Evolutionary conservation across 75 land plant species (phyloP).

Genomic region (Cryptomeria japonica): DNA sequence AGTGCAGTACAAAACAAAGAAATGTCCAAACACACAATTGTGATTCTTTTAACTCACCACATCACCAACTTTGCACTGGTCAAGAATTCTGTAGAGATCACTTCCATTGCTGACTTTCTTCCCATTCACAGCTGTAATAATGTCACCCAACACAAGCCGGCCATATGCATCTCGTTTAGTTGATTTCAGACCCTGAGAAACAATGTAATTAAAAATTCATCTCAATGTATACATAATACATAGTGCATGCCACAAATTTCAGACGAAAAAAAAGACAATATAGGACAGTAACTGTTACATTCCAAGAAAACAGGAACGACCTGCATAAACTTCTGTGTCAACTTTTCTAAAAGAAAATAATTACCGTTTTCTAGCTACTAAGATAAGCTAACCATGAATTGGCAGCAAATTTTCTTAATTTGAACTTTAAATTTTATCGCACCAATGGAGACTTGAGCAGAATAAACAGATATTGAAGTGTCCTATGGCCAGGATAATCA

Average conservation of each 20-base stretch:
- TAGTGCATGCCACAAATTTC: neutral
- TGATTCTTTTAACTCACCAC: conserved; percentile 43
- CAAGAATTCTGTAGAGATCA: conserved; percentile 95
- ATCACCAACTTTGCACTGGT: conserved; percentile 98
- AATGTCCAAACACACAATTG: neutral
- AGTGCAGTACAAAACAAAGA: neutral
- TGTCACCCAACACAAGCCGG: conserved; percentile 88
- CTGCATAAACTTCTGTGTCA: neutral
- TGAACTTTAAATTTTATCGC: neutral
- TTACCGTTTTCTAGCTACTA: neutral
- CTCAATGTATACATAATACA: neutral
- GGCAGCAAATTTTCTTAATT: neutral
- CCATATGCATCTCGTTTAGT: conserved; percentile 96
- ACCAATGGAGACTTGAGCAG: neutral
- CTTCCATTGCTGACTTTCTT: conserved; percentile 89
- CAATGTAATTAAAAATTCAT: neutral
- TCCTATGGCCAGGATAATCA: neutral
- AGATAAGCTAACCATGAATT: neutral
- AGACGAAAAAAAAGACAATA: neutral
- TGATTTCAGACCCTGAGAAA: conserved; percentile 77
- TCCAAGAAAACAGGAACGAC: neutral
- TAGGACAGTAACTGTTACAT: neutral
- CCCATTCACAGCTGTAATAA: conserved; percentile 95
- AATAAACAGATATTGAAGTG: neutral
- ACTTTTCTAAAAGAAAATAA: neutral